These are phyloP conservation scores for Globisporangium megalacanthum DNA, from an alignment of 352 stramenopile species.

Conservation along the genomic window DNA sequence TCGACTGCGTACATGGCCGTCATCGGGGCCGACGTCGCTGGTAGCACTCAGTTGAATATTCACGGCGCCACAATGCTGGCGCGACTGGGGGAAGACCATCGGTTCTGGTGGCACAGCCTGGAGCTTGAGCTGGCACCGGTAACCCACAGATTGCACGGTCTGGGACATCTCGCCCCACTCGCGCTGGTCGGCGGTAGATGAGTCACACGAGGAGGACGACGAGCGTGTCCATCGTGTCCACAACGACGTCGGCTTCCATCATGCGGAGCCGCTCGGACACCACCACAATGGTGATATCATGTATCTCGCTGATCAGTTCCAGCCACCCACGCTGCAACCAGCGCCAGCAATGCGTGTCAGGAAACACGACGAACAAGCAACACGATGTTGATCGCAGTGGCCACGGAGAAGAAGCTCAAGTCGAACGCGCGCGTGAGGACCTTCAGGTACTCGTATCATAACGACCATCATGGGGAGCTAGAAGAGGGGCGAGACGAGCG, in stretches of 20 bases:
- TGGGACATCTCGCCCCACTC: neutral
- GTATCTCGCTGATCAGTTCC: conserved; percentile 3
- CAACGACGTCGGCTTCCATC: conserved; percentile 2
- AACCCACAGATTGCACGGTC: conserved; percentile 9
- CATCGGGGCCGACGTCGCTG: neutral
- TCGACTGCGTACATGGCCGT: conserved; percentile 3
- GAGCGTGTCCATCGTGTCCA: conserved; percentile 11
- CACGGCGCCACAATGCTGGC: neutral
- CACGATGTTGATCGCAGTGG: conserved; percentile 4
- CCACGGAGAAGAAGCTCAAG: conserved; percentile 6
- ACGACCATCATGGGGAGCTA: conserved; percentile 1
- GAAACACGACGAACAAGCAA: neutral
- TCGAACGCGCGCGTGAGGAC: conserved; percentile 7
- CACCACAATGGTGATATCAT: neutral
- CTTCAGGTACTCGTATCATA: conserved; percentile 4
- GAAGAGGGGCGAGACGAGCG: conserved; percentile 3
- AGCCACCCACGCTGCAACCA: conserved; percentile 2
- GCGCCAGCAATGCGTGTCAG: conserved; percentile 1
- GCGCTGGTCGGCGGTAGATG: conserved; percentile 1
- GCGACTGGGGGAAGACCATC: neutral
- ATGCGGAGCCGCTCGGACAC: neutral
- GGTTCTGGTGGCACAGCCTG: neutral
- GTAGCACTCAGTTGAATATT: neutral
- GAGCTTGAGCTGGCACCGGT: conserved; percentile 5
- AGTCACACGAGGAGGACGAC: conserved; percentile 7